Conservation (phyloP, 139 green algal species). For the Parachlorella kessleri region DNA sequence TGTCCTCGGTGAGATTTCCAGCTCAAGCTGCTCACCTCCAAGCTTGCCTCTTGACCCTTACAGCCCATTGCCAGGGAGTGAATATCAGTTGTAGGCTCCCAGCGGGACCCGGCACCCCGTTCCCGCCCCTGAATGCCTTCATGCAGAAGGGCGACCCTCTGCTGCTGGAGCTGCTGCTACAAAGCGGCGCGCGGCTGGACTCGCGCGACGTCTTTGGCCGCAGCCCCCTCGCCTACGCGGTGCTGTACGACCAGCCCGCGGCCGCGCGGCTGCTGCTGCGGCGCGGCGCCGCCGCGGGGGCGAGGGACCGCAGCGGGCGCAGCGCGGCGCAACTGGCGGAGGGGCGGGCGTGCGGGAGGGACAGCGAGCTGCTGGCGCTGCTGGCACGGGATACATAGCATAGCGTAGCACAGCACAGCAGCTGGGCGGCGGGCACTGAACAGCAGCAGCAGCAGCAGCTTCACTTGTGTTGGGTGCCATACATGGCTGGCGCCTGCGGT, state of each 20-base stretch:
- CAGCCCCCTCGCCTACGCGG: conserved; percentile 25
- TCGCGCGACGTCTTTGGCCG: conserved; percentile 25
- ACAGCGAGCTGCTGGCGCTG: conserved; percentile 22
- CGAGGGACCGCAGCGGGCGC: conserved; percentile 9
- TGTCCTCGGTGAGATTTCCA: too few relatives aligned
- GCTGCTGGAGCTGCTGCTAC: conserved; percentile 37
- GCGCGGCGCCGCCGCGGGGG: conserved; percentile 6
- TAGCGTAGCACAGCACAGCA: not conserved
- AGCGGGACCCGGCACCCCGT: too few relatives aligned
- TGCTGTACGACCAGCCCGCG: conserved; percentile 15
- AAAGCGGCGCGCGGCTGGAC: conserved; percentile 21
- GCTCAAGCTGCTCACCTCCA: too few relatives aligned
- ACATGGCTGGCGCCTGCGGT: too few relatives aligned
- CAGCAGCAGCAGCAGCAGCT: too few relatives aligned
- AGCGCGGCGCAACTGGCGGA: conserved; percentile 23
- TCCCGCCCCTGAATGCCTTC: too few relatives aligned
- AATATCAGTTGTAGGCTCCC: too few relatives aligned
- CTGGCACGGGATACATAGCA: not conserved
- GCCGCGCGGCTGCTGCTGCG: conserved; percentile 17
- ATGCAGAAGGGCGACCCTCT: conserved; percentile 1
- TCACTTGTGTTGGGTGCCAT: too few relatives aligned
- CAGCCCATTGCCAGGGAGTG: too few relatives aligned
- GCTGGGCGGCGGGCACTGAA: too few relatives aligned
- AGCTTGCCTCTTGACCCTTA: too few relatives aligned
- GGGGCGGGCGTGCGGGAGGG: not conserved